Evolutionary conservation across 78 protist genomes (phyloP), one percentile per base, ranked within the genome.

Genomic region (Dictyostelium firmibasis): DNA sequence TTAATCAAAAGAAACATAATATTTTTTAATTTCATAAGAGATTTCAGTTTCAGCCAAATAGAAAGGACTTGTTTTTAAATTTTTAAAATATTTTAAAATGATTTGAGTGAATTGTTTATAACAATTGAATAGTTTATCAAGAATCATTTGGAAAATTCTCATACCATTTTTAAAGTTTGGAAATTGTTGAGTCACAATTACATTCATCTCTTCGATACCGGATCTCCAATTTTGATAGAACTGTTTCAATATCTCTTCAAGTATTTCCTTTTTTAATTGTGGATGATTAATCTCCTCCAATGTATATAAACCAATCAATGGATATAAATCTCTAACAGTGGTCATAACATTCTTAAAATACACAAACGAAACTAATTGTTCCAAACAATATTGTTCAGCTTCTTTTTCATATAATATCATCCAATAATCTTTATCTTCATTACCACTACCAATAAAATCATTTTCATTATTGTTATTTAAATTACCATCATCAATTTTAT

Each of bases 141-240:
- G 76, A 6, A 87, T 87, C 69, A 78, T 87, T 50, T 87, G 93
- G 35, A 87, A 87, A 3, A 87, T 76, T 62, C 78, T 87, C 81
- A 64, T 87, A 25, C 93, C 93, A 64, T 87, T 87, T 64, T 41
- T 87, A 62, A 87, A 78, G 41, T 87, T 87, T 13, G 93, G 93
- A 53, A 87, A 76, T 60, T 60, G 79, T 62, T 78, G 85, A 2
- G 85, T 76, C 1, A 87, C 93, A 33, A 78, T 87, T 20, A 76
- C 79, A 43, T 87, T 87, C 78, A 87, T 87, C 36, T 87, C 93
- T 62, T 87, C 93, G 60, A 87, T 78, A 62, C 93, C 93, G 29
- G 35, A 62, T 62, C 93, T 77, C 93, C 93, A 87, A 62, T 87
- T 76, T 25, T 38, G 50, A 41, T 38, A 41, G 41, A 87, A 87